phyloP scores from a whole-genome alignment of 345 rosid genomes.

The Mangifera indica region DNA sequence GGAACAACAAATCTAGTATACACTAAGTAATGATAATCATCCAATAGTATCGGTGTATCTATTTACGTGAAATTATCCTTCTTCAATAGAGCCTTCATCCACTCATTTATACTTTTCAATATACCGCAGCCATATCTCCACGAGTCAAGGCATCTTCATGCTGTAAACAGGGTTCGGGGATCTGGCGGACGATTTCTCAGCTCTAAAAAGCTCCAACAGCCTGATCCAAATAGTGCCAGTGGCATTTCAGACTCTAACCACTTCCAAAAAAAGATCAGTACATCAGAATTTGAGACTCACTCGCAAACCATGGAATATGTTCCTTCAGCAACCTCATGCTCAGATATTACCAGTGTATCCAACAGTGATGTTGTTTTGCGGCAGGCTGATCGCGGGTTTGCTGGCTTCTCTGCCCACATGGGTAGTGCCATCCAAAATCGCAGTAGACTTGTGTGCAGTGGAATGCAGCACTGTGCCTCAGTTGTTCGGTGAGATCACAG shows the following conservation, averaged over 20 bases:
- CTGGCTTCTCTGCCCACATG: constrained; percentile 17
- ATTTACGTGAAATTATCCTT: not conserved
- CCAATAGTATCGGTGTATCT: not conserved
- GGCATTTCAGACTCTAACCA: constrained; percentile 3
- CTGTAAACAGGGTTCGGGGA: constrained; percentile 49
- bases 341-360: constrained; percentile 23
- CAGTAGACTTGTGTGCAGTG: constrained; percentile 18
- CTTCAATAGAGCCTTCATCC: not conserved
- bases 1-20: not conserved
- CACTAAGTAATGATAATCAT: not conserved
- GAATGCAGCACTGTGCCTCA: constrained; percentile 31
- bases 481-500: constrained; percentile 32
- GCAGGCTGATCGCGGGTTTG: constrained; percentile 21
- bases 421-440: constrained; percentile 20
- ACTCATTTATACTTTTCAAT: not conserved
- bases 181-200: constrained; percentile 53
- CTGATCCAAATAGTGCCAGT: not conserved
- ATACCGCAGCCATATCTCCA: constrained; percentile 53
- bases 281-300: constrained; percentile 15
- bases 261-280: not conserved
- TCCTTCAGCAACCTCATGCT: constrained; percentile 23
- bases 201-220: constrained; percentile 31
- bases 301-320: constrained; percentile 13
- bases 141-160: constrained; percentile 55
- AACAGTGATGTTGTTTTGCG: constrained; percentile 11